Percentiles rank a stretch among this genome's conserved stretches.
These are phyloP conservation scores for Dactylellina haptotyla DNA, from an alignment of 2,329 filamentous ascomycete genomes.

Conservation along the genomic window DNA sequence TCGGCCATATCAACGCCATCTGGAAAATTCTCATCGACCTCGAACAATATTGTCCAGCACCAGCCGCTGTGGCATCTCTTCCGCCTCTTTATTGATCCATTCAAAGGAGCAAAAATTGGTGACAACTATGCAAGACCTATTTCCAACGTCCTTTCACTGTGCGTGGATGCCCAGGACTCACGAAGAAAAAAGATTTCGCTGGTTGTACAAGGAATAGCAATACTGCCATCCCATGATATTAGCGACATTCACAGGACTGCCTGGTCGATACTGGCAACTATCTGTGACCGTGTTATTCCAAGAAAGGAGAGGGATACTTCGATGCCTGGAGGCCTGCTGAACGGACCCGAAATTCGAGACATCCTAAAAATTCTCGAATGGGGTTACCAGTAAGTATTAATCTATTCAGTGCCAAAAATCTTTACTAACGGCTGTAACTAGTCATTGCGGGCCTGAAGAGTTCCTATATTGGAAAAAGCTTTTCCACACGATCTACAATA, in stretches of 20 bases:
- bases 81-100: slow-evolving; percentile 68
- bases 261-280: slow-evolving; percentile 64
- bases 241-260: slow-evolving; percentile 65
- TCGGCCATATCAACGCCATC: slow-evolving; percentile 74
- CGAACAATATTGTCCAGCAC: slow-evolving; percentile 63
- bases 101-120: slow-evolving; percentile 65
- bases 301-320: slow-evolving; percentile 60
- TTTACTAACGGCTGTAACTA: slow-evolving; percentile 5
- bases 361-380: slow-evolving; percentile 74
- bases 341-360: slow-evolving; percentile 76
- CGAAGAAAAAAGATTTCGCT: slow-evolving; percentile 58
- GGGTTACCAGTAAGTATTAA: slow-evolving; percentile 62
- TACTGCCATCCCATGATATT: slow-evolving; percentile 66
- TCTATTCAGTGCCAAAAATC: neutral
- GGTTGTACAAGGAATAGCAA: slow-evolving; percentile 63
- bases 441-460: slow-evolving; percentile 22
- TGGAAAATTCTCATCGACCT: slow-evolving; percentile 67
- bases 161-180: slow-evolving; percentile 58
- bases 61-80: slow-evolving; percentile 75
- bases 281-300: slow-evolving; percentile 62
- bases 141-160: slow-evolving; percentile 54
- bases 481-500: slow-evolving; percentile 15
- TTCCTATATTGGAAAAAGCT: slow-evolving; percentile 37
- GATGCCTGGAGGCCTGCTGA: slow-evolving; percentile 63
- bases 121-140: slow-evolving; percentile 60